Evolutionary conservation across 2,329 filamentous ascomycete species (phyloP).

Genomic region (Colletotrichum lindemuthianum): DNA sequence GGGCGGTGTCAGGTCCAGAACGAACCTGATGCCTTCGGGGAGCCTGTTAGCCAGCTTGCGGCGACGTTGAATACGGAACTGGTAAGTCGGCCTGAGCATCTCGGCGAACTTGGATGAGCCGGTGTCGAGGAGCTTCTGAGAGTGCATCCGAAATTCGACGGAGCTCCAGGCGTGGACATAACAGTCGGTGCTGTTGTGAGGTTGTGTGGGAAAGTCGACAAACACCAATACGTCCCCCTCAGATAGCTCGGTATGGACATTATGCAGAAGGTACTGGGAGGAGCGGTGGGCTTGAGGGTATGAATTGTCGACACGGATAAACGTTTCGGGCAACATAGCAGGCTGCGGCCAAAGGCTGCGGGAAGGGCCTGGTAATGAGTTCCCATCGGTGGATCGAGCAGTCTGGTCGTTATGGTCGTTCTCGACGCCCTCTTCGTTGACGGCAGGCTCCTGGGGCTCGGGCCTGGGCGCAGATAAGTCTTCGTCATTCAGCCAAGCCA

Average conservation of each 20-base stretch:
- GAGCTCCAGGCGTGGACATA: constrained; percentile 46
- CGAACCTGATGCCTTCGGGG: constrained; percentile 61
- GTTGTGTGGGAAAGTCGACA: constrained; percentile 49
- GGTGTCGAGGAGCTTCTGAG: constrained; percentile 56
- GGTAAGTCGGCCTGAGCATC: constrained; percentile 54
- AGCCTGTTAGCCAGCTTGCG: constrained; percentile 48
- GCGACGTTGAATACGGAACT: constrained; percentile 51
- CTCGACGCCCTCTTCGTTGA: too few species aligned
- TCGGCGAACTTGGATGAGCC: constrained; percentile 58
- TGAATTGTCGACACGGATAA: constrained; percentile 7
- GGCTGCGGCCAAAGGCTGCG: neutral
- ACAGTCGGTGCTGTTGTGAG: constrained; percentile 44
- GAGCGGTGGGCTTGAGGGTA: constrained; percentile 12
- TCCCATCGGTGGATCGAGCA: too few species aligned
- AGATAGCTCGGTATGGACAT: constrained; percentile 36
- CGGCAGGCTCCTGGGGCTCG: too few species aligned
- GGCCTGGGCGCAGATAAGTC: too few species aligned
- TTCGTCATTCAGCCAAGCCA: too few species aligned
- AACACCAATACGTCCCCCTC: constrained; percentile 57
- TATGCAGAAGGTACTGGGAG: constrained; percentile 33
- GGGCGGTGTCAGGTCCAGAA: constrained; percentile 72
- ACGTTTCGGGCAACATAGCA: too few species aligned
- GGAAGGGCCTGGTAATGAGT: neutral
- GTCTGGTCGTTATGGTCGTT: too few species aligned
- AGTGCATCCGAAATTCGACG: constrained; percentile 55